phyloP scores from a whole-genome alignment of 1,139 yeast genomes.

The Hansenula sp. region DNA sequence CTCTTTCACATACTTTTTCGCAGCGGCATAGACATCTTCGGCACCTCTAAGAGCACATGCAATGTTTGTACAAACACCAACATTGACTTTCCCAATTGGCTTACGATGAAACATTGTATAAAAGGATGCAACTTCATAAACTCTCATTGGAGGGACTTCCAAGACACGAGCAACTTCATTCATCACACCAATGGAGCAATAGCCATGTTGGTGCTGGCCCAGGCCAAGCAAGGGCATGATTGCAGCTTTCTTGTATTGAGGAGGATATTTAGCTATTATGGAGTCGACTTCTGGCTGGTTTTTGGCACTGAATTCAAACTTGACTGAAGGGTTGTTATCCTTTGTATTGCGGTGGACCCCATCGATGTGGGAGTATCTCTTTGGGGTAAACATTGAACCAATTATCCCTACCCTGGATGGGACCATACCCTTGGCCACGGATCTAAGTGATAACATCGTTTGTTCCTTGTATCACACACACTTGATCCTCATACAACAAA shows the following conservation, averaged over 20 bases:
- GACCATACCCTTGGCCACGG: background rate
- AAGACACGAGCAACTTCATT: constrained; percentile 84
- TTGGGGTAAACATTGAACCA: background rate
- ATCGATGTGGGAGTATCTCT: constrained; percentile 28
- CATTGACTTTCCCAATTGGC: constrained; percentile 82
- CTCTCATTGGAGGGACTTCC: constrained; percentile 95
- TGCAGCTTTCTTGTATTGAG: constrained; percentile 85
- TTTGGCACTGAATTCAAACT: constrained; percentile 73
- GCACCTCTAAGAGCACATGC: constrained; percentile 88
- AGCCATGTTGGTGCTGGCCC: constrained; percentile 87
- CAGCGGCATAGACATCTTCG: constrained; percentile 71
- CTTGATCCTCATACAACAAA: too few relatives aligned
- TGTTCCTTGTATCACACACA: too few relatives aligned
- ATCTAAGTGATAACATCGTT: background rate
- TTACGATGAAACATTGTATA: constrained; percentile 89
- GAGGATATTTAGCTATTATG: constrained; percentile 76
- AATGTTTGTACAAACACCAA: constrained; percentile 87
- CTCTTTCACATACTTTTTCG: constrained; percentile 66
- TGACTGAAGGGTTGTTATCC: constrained; percentile 62
- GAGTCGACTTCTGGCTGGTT: constrained; percentile 69
- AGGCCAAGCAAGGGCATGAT: constrained; percentile 84
- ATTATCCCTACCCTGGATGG: background rate
- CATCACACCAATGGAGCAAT: constrained; percentile 87
- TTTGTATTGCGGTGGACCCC: constrained; percentile 70
- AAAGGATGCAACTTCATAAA: constrained; percentile 89